Conservation (phyloP, 345 rosid species). For the Limnanthes douglasii region DNA sequence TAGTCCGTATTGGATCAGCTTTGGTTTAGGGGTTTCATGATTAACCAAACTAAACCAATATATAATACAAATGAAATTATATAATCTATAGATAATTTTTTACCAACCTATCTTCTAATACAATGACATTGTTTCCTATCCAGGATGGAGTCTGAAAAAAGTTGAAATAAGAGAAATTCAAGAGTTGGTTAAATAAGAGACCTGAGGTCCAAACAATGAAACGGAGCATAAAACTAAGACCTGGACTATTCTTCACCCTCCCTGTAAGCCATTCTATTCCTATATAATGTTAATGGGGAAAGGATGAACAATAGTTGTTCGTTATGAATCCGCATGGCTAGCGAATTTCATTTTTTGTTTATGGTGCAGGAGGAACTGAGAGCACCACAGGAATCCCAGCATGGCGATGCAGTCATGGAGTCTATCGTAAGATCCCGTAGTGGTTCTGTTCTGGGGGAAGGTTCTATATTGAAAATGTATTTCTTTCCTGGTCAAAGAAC, state of each 20-base stretch:
- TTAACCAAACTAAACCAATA: too few relatives aligned
- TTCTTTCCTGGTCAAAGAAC: conserved; percentile 92
- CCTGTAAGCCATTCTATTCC: conserved; percentile 39
- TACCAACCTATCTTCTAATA: too few relatives aligned
- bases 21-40: too few relatives aligned
- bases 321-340: too few relatives aligned
- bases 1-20: too few relatives aligned
- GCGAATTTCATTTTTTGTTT: conserved; percentile 4
- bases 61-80: too few relatives aligned
- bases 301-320: not conserved
- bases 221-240: conserved; percentile 90
- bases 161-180: conserved; percentile 75
- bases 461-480: conserved; percentile 78
- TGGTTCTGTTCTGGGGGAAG: conserved; percentile 88
- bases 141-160: too few relatives aligned
- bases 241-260: conserved; percentile 76
- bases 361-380: conserved; percentile 66
- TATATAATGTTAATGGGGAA: too few relatives aligned
- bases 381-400: conserved; percentile 67
- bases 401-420: conserved; percentile 97
- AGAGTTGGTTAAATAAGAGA: conserved; percentile 80
- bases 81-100: too few relatives aligned
- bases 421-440: conserved; percentile 68
- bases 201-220: conserved; percentile 96
- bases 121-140: too few relatives aligned